Evolutionary conservation across 2,329 filamentous ascomycete genomes (phyloP), one percentile per base, ranked within the genome.

Genomic region (Claviceps digitariae): DNA sequence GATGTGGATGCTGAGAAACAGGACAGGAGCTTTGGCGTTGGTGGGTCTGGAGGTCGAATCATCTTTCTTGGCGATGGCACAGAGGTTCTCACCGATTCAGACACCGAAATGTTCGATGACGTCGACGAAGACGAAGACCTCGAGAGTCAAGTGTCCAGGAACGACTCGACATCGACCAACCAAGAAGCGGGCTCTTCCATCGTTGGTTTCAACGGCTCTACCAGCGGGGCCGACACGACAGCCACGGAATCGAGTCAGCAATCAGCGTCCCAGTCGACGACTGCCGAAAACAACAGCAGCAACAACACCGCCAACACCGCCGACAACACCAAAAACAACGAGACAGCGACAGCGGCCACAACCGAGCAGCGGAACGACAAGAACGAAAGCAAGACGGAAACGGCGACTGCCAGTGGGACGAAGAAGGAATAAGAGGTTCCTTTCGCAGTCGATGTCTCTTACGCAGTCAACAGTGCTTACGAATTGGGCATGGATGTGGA

Each of bases 31-130:
- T 85, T 86, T 64, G 80, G 81, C 58, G 73, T 80, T 62, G 74
- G 83, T 69, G 85, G 84, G 67, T 86, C 85, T 68, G 81, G 82
- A 68, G 89, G 90, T 61, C 84, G 90, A 63, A 90, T 96, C 69
- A 97, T 97, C 69, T 84, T 95, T 67, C 81, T 98, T 61, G 90
- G 91, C 60, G 90, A 97, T 74, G 93, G 91, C 63, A 95, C 89
- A 64, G 90, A 96, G 75, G 82, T 95, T 67, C 76, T 90, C 64
- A 89, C 88, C 61, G 89, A 93, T 70, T 86, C 86, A 67, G 90
- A 96, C 66, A 83, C 86, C 59, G 90, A 95, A 63, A 91, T 95
- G 84, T 95, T 96, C 71, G 89, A 96, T 69, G 84, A 90, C 64
- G 69, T 73, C 63, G 86, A 89, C 66, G 88, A 94, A 65, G 87